These are phyloP conservation scores for Coleophoma eucalyptorum DNA, from an alignment of 2,329 filamentous ascomycete species.

Conservation along the genomic window DNA sequence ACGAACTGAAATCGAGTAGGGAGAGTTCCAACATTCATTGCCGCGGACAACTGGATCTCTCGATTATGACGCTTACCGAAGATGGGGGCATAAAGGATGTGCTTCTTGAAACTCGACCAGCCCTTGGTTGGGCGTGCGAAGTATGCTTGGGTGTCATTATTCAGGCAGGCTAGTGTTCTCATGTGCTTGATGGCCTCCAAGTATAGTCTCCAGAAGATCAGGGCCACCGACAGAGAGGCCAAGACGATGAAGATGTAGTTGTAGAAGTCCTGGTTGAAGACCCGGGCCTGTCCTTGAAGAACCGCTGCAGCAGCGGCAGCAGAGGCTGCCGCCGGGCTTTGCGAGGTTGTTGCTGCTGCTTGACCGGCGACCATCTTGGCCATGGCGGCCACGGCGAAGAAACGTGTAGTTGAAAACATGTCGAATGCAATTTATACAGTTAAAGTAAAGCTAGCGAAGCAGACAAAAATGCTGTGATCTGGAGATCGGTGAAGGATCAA, in stretches of 20 bases:
- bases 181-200: slow-evolving; percentile 63
- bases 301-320: slow-evolving; percentile 10
- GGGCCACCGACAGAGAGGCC: slow-evolving; percentile 55
- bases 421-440: background rate
- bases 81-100: slow-evolving; percentile 67
- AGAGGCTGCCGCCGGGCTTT: slow-evolving; percentile 7
- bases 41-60: slow-evolving; percentile 64
- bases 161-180: slow-evolving; percentile 70
- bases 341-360: slow-evolving; percentile 7
- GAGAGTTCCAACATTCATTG: slow-evolving; percentile 70
- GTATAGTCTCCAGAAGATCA: slow-evolving; percentile 64
- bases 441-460: background rate
- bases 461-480: background rate
- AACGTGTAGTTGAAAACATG: slow-evolving; percentile 17
- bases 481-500: too few relatives aligned
- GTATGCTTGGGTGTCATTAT: slow-evolving; percentile 76
- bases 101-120: slow-evolving; percentile 60
- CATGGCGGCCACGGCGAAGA: slow-evolving; percentile 16
- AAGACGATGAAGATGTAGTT: slow-evolving; percentile 61
- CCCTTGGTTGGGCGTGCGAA: slow-evolving; percentile 58
- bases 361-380: slow-evolving; percentile 13
- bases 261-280: slow-evolving; percentile 49
- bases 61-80: slow-evolving; percentile 73
- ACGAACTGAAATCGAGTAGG: slow-evolving; percentile 75
- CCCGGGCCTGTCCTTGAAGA: slow-evolving; percentile 15